phyloP scores from a whole-genome alignment of 73 alveolate species.

The Uronychia binucleata region DNA sequence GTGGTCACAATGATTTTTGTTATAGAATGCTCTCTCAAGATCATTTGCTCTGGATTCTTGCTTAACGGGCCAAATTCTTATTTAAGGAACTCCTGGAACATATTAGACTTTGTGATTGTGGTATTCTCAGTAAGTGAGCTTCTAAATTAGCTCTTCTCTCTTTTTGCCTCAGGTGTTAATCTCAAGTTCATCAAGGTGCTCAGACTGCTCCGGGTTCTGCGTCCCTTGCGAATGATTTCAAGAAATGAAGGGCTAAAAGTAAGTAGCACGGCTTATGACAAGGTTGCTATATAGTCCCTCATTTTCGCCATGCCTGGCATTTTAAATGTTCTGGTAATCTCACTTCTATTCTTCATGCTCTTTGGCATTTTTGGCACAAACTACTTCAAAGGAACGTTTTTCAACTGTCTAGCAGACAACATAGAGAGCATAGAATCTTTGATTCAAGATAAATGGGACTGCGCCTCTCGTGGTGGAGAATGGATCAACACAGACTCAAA shows the following conservation, averaged over 20 bases:
- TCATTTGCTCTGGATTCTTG: slow-evolving; percentile 88
- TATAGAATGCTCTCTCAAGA: slow-evolving; percentile 76
- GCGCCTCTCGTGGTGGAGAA: slow-evolving; percentile 43
- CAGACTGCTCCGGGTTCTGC: slow-evolving; percentile 65
- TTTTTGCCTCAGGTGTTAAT: slow-evolving; percentile 34
- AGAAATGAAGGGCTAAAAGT: slow-evolving; percentile 35
- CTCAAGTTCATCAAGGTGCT: slow-evolving; percentile 39
- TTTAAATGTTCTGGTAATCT: slow-evolving; percentile 28
- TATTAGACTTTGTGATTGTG: slow-evolving; percentile 93
- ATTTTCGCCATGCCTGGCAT: too few relatives aligned
- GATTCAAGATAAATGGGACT: slow-evolving; percentile 29
- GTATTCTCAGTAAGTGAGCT: slow-evolving; percentile 87
- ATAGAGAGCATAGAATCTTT: too few relatives aligned
- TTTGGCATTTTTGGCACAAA: slow-evolving; percentile 36
- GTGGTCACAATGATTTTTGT: slow-evolving; percentile 75
- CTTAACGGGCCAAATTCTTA: slow-evolving; percentile 83
- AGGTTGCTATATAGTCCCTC: too few relatives aligned
- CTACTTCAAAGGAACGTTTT: slow-evolving; percentile 36
- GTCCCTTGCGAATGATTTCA: slow-evolving; percentile 67
- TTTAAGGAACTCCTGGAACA: slow-evolving; percentile 91
- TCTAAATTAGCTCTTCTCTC: slow-evolving; percentile 73
- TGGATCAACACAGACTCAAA: slow-evolving; percentile 59
- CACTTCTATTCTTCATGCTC: slow-evolving; percentile 35
- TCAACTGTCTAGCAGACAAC: slow-evolving; percentile 1
- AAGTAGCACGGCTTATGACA: too few relatives aligned